Conservation (phyloP, 2,329 filamentous ascomycete genomes). For the Fusarium lyarnte region DNA sequence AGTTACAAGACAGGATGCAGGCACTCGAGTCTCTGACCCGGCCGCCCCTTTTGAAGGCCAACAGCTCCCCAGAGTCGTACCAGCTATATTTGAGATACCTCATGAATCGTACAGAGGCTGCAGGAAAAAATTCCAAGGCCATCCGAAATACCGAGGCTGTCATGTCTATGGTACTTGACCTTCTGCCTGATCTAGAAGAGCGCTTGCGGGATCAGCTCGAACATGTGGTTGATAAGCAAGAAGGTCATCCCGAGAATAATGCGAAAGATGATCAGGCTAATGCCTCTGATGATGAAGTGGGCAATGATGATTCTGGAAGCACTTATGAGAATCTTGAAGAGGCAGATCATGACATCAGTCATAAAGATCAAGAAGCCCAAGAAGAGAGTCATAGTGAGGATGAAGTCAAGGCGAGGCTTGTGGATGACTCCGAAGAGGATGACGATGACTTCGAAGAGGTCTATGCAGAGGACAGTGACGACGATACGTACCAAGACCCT, state of each 20-base stretch:
- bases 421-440: fast-evolving
- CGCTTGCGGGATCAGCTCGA: not conserved
- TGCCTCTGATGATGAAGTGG: not conserved
- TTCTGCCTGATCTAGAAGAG: not conserved
- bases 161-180: not conserved
- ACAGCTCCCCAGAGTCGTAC: not conserved
- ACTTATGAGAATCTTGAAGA: not conserved
- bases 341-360: not conserved
- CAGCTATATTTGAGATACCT: not conserved
- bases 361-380: fast-evolving
- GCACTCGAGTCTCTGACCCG: not conserved
- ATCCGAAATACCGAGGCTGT: not conserved
- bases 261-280: not conserved
- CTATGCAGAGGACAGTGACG: fast-evolving
- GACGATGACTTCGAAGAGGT: not conserved
- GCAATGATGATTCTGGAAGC: not conserved
- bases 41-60: not conserved
- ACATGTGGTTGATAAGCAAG: fast-evolving
- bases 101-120: not conserved
- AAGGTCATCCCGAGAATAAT: not conserved
- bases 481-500: fast-evolving
- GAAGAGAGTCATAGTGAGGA: fast-evolving
- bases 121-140: fast-evolving
- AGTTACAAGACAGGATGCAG: not conserved
- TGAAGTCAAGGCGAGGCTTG: not conserved